A percentile compares a stretch with the other conserved stretches of the same genome.
Evolutionary conservation across 1,139 yeast species (phyloP).

Genomic region (Nakaseomyces kungkrabaensis): DNA sequence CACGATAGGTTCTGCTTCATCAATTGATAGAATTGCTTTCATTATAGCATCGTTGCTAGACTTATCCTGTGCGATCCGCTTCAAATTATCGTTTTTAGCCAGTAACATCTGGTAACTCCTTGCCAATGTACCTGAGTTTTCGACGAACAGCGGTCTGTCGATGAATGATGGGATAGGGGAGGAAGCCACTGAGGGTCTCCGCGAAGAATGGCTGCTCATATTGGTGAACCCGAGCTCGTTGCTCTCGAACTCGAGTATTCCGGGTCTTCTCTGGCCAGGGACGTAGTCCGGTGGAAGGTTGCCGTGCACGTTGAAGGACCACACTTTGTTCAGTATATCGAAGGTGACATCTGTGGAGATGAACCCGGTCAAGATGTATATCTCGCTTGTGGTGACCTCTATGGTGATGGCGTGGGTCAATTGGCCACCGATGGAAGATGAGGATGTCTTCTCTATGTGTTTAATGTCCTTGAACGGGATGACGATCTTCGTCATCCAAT

Average conservation of each 20-base stretch:
- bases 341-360: conserved; percentile 71
- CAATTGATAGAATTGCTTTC: neutral
- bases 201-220: neutral
- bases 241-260: neutral
- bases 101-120: neutral
- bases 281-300: neutral
- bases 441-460: conserved; percentile 60
- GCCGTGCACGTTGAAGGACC: conserved; percentile 30
- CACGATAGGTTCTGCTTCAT: neutral
- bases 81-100: neutral
- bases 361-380: conserved; percentile 76
- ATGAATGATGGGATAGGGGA: neutral
- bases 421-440: conserved; percentile 54
- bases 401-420: conserved; percentile 84
- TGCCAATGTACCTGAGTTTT: neutral
- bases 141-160: conserved; percentile 1
- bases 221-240: neutral
- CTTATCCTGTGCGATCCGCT: neutral
- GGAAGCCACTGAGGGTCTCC: neutral
- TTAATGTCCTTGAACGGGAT: conserved; percentile 65
- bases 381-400: conserved; percentile 48
- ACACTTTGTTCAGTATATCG: conserved; percentile 52
- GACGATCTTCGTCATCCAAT: conserved; percentile 81
- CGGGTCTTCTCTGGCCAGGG: neutral
- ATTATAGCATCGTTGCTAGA: neutral